Evolutionary conservation across 805 yeast species (phyloP).

Genomic region (Wickerhamiella lipophila): DNA sequence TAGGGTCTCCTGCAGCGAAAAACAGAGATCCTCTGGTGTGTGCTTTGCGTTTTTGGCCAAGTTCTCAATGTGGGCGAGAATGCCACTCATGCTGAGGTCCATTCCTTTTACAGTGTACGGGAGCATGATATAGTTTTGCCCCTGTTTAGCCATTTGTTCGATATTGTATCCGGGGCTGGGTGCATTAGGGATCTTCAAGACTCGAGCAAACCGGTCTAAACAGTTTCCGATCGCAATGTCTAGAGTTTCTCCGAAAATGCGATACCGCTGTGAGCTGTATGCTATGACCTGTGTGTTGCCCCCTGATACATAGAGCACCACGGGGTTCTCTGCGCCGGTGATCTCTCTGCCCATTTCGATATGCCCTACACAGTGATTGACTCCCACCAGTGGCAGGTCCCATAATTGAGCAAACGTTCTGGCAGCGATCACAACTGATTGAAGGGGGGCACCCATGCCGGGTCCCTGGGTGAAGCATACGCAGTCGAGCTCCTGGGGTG

Average conservation of each 20-base stretch:
- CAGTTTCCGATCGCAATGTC: slow-evolving; percentile 98
- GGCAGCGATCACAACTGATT: slow-evolving; percentile 85
- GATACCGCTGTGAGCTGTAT: slow-evolving; percentile 79
- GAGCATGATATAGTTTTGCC: slow-evolving; percentile 46
- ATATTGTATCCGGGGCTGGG: slow-evolving; percentile 98
- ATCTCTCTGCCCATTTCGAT: slow-evolving; percentile 99
- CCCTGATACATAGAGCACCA: slow-evolving; percentile 92
- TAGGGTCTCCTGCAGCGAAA: slow-evolving; percentile 79
- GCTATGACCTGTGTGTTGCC: slow-evolving; percentile 98
- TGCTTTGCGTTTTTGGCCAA: slow-evolving; percentile 38
- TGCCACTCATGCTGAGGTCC: slow-evolving; percentile 96
- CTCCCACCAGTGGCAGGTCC: slow-evolving; percentile 80
- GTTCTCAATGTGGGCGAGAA: slow-evolving; percentile 70
- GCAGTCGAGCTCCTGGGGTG: slow-evolving; percentile 31
- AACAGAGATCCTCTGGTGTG: slow-evolving; percentile 81
- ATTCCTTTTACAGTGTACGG: slow-evolving; percentile 98
- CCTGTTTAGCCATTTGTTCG: slow-evolving; percentile 74
- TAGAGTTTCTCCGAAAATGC: slow-evolving; percentile 98
- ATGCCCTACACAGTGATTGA: slow-evolving; percentile 95
- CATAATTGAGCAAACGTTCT: slow-evolving; percentile 70
- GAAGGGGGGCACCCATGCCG: slow-evolving; percentile 98
- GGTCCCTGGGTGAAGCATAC: slow-evolving; percentile 97
- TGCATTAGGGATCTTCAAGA: slow-evolving; percentile 72
- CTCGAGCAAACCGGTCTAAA: slow-evolving; percentile 88
- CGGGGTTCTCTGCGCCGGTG: slow-evolving; percentile 96